A percentile compares a stretch with the other conserved stretches of the same genome.
phyloP scores from a whole-genome alignment of 116 monocot genomes.

The Iris pallida region DNA sequence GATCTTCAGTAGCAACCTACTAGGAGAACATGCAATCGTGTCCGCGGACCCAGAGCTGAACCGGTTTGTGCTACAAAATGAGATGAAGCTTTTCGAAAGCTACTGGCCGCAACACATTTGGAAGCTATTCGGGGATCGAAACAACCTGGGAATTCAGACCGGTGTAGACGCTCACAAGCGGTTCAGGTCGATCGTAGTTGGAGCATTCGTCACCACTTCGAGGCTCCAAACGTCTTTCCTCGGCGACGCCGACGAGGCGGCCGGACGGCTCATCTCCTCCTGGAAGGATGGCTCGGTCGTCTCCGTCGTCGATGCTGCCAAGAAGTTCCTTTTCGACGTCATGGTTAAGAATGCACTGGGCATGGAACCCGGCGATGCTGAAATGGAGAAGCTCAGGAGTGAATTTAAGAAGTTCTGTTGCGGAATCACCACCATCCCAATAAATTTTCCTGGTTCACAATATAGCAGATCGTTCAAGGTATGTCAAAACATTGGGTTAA shows the following conservation, averaged over 20 bases:
- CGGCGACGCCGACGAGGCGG: conserved; percentile 2
- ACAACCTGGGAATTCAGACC: too few species aligned
- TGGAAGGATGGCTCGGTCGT: conserved; percentile 9
- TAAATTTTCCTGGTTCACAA: conserved; percentile 2
- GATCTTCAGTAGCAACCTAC: not conserved
- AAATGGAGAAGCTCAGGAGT: not conserved
- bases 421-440: not conserved
- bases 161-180: conserved; percentile 13
- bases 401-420: not conserved
- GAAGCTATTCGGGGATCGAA: too few species aligned
- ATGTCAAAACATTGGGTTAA: too few species aligned
- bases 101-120: not conserved
- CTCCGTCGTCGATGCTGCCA: conserved; percentile 2
- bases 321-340: conserved; percentile 6
- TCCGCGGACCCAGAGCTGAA: conserved; percentile 15
- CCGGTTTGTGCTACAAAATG: conserved; percentile 14
- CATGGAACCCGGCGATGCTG: not conserved
- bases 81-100: conserved; percentile 1
- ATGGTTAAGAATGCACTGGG: conserved; percentile 5
- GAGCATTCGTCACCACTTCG: not conserved
- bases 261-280: not conserved
- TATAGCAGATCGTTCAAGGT: too few species aligned
- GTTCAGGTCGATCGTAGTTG: conserved; percentile 2
- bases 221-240: not conserved
- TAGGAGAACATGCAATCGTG: not conserved